These are phyloP conservation scores for Sparassis latifolia DNA, from an alignment of 1,284 basidiomycete genomes.

Conservation along the genomic window DNA sequence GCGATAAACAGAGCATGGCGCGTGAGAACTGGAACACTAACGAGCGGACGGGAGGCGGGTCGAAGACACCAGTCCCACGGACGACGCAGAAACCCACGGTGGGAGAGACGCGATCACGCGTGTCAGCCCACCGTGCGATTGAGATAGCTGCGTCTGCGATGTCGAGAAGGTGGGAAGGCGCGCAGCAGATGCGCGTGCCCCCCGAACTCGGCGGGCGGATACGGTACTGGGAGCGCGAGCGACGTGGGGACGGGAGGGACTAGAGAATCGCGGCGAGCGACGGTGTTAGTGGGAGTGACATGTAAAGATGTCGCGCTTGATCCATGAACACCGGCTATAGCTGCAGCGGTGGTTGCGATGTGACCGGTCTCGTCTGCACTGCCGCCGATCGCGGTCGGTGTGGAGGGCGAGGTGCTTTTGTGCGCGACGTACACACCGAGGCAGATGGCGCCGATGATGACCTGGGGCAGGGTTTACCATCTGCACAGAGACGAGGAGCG, in stretches of 20 bases:
- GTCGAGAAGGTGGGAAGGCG: conserved; percentile 9
- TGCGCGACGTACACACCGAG: conserved; percentile 56
- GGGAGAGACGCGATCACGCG: conserved; percentile 6
- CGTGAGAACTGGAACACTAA: conserved; percentile 16
- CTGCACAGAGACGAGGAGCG: background rate
- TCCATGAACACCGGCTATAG: conserved; percentile 6
- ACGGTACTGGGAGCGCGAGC: background rate
- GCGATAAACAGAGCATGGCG: conserved; percentile 3
- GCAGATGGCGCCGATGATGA: conserved; percentile 46
- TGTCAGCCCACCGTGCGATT: conserved; percentile 13
- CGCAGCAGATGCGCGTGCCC: conserved; percentile 10
- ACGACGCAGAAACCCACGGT: background rate
- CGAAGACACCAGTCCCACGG: conserved; percentile 19
- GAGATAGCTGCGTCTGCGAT: conserved; percentile 13
- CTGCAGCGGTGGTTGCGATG: conserved; percentile 12
- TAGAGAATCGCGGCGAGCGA: conserved; percentile 26
- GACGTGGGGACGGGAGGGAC: conserved; percentile 16
- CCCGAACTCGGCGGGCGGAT: conserved; percentile 1
- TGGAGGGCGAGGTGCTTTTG: conserved; percentile 36
- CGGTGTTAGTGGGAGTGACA: conserved; percentile 43
- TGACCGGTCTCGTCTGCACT: conserved; percentile 41
- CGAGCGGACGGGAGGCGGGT: conserved; percentile 32
- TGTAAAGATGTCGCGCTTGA: conserved; percentile 17
- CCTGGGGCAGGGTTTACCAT: conserved; percentile 23
- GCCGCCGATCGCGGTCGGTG: conserved; percentile 61